phyloP scores from a whole-genome alignment of 2,329 filamentous ascomycete species.

The Aspergillus udagawae region DNA sequence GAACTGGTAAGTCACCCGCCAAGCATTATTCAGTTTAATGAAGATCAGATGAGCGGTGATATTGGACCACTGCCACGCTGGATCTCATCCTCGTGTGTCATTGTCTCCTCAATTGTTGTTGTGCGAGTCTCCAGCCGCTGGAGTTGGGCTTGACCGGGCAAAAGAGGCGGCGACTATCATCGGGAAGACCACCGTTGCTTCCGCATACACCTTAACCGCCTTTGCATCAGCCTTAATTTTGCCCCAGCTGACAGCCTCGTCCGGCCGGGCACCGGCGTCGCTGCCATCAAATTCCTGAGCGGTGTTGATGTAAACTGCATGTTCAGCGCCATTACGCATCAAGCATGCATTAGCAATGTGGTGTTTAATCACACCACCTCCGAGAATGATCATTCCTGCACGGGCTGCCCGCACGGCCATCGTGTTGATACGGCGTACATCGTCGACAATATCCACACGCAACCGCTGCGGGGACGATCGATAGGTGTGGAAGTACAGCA shows the following conservation, averaged over 20 bases:
- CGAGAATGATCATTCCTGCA: conserved; percentile 91
- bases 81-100: no score
- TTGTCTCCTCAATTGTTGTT: neutral
- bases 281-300: conserved; percentile 97
- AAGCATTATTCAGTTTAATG: neutral
- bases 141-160: conserved; percentile 41
- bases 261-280: conserved; percentile 88
- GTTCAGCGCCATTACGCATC: conserved; percentile 97
- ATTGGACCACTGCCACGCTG: no score
- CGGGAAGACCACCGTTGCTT: conserved; percentile 65
- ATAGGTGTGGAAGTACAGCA: conserved; percentile 98
- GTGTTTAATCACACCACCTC: conserved; percentile 94
- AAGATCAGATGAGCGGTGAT: no score
- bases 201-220: conserved; percentile 80
- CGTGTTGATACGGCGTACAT: conserved; percentile 89
- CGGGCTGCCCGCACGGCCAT: conserved; percentile 82
- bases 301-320: conserved; percentile 96
- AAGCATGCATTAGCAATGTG: conserved; percentile 97
- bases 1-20: neutral
- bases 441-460: conserved; percentile 85
- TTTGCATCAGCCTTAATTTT: conserved; percentile 91
- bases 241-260: conserved; percentile 97
- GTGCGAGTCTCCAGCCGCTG: conserved; percentile 5
- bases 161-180: conserved; percentile 65
- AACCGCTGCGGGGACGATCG: conserved; percentile 78